Evolutionary conservation across 306 rosid genomes (phyloP), one percentile per base, ranked within the genome.

Genomic region (Begonia fuchsioides): DNA sequence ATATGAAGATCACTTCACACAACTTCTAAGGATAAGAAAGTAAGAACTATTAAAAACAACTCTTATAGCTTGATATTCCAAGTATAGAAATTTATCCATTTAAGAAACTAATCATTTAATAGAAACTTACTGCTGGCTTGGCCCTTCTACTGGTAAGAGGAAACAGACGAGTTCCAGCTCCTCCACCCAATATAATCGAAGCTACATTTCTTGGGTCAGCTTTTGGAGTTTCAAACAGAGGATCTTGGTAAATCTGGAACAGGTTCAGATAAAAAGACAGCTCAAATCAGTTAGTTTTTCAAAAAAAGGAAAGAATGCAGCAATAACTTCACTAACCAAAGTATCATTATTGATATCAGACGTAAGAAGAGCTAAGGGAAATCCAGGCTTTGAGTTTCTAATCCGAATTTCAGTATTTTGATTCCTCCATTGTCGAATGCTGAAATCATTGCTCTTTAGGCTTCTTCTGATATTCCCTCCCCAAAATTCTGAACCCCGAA

Each of bases 91-190:
- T 41, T 41, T n/a, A n/a, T n/a, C n/a, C n/a, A n/a, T n/a, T n/a
- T n/a, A n/a, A n/a, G n/a, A n/a, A n/a, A n/a, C n/a, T n/a, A n/a
- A n/a, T n/a, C n/a, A n/a, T n/a, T n/a, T n/a, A n/a, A n/a, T n/a
- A n/a, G 10, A 35, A 38, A 19, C 6, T 49, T 66, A 86, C 95
- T 66, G 96, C 96, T 0, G 96, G 96, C 56, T 83, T 87, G 57
- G 96, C 93, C 72, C 96, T 84, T 68, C 50, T 68, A 62, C 88
- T 57, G 50, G 96, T 83, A 13, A 87, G 96, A 67, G 94, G 96
- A 74, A 73, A 80, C 20, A 87, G 64, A 51, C 93, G 93, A 70
- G 94, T 87, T 49, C 96, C 96, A 51, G 88, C 96, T 58, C 96
- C 96, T 43, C 96, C 94, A 38, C 94, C 94, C 71, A 87, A 63